Evolutionary conservation across 2,329 filamentous ascomycete genomes (phyloP).

Genomic region (Lasiodiplodia citricola): DNA sequence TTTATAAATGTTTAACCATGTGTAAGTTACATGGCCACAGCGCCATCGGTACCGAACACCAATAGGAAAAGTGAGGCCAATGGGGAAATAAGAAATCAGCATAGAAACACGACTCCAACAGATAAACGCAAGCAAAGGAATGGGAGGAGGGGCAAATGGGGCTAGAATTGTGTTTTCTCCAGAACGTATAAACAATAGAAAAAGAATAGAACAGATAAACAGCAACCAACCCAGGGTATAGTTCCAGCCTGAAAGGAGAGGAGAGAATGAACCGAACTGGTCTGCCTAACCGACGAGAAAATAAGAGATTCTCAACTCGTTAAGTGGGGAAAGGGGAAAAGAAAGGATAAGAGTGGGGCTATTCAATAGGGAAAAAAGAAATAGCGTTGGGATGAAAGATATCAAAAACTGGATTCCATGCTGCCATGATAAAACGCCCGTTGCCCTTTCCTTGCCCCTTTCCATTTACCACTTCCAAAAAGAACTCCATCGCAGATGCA

Average conservation of each 20-base stretch:
- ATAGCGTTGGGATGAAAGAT: not conserved
- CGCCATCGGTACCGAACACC: not conserved
- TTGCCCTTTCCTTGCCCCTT: not conserved
- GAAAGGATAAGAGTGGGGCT: not conserved
- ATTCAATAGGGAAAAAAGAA: not conserved
- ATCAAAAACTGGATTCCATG: not conserved
- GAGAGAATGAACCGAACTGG: not conserved
- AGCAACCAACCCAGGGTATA: not conserved
- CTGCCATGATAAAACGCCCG: conserved; percentile 4
- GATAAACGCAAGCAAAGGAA: not conserved
- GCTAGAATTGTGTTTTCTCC: not conserved
- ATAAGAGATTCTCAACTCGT: not conserved
- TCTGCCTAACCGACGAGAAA: not conserved
- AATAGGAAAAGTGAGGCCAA: not conserved
- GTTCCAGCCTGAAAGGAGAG: not conserved
- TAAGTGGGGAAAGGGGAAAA: not conserved
- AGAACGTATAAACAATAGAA: not conserved
- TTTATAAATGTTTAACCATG: not conserved
- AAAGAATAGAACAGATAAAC: not conserved
- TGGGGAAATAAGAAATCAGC: not conserved
- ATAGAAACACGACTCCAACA: not conserved
- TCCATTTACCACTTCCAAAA: not conserved
- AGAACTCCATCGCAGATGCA: conserved; percentile 20
- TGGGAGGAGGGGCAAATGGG: not conserved
- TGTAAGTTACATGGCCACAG: not conserved